Evolutionary conservation across 495 filamentous ascomycete species (phyloP), one percentile per base, ranked within the genome.

Genomic region (Rhizodiscina lignyota): DNA sequence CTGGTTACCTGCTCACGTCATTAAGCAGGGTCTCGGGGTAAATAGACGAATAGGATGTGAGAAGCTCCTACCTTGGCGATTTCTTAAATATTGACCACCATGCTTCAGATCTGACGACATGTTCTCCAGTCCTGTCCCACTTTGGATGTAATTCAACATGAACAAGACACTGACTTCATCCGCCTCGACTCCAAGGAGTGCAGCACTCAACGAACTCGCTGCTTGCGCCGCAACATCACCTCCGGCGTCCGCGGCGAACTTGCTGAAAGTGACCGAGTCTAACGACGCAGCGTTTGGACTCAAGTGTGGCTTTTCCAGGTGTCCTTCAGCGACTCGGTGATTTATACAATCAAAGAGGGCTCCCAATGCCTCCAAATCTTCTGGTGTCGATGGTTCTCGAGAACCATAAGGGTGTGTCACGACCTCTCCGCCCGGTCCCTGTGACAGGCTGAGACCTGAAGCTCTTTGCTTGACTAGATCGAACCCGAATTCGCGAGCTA

Each of bases 381-480:
- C 8, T 13, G 24, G 24, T 27, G 24, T 8, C 24, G 24, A 6
- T 13, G 24, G 24, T 6, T 16, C 30, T 8, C 10, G 8, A 10
- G 10, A 32, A 8, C 8, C 17, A 32, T 8, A 32, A 6, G 30
- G 30, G 13, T 8, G 13, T 13, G 6, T 27, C 6, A 27, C 24
- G 8, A 27, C 8, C 8, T 27, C 13, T 27, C 24, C 24, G 30
- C 17, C 30, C 10, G 18, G 8, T 11, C 30, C 30, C 30, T 32
- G 23, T 22, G 36, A 13, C 13, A 37, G 5, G 22, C 30, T 41
- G 46, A 39, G 47, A 59, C 63, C 26, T 53, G 42, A 1, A 0
- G 49, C 58, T 18, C 62, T 57, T 43, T 70, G 66, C 34, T 51
- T 43, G n/a, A 64, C 45, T 2, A 61, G 36, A 21, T 68, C 56